A percentile compares a stretch with the other conserved stretches of the same genome.
Conservation (phyloP, 1,139 yeast species). For the Geotrichum histeridarum region DNA sequence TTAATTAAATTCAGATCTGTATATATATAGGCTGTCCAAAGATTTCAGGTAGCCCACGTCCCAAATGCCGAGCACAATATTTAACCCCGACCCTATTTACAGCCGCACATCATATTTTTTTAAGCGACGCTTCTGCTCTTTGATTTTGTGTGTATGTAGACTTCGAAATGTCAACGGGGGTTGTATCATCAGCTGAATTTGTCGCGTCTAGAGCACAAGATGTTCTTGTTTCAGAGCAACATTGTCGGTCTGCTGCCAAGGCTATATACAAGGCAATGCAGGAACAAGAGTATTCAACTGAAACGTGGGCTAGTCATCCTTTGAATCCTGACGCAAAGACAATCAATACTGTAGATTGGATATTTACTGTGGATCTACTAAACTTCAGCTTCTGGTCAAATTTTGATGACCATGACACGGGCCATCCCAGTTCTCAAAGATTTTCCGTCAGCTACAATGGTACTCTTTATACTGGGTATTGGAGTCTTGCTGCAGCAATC, state of each 20-base stretch:
- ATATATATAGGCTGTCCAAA: no score
- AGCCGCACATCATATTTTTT: no score
- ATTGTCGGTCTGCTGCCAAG: conserved; percentile 34
- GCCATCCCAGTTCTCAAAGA: conserved; percentile 32
- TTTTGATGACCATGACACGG: conserved; percentile 34
- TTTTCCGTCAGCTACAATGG: conserved; percentile 38
- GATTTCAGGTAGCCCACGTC: no score
- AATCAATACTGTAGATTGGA: conserved; percentile 38
- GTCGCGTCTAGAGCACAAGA: conserved; percentile 15
- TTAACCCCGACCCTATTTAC: no score
- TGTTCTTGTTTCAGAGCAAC: conserved; percentile 18
- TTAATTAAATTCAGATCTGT: no score
- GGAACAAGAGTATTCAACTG: conserved; percentile 32
- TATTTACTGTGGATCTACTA: conserved; percentile 41
- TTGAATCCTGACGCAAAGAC: conserved; percentile 34
- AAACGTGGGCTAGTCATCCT: conserved; percentile 38
- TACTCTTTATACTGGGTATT: conserved; percentile 41
- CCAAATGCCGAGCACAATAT: no score
- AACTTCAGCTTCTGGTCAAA: conserved; percentile 45
- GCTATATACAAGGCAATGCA: conserved; percentile 32
- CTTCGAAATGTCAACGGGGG: conserved; percentile 14
- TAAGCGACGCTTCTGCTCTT: no score
- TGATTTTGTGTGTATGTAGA: no score
- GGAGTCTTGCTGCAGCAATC: conserved; percentile 43
- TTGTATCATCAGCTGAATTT: conserved; percentile 16